Evolutionary conservation across 2,329 filamentous ascomycete genomes (phyloP).

Genomic region (Huntiella bhutanensis): DNA sequence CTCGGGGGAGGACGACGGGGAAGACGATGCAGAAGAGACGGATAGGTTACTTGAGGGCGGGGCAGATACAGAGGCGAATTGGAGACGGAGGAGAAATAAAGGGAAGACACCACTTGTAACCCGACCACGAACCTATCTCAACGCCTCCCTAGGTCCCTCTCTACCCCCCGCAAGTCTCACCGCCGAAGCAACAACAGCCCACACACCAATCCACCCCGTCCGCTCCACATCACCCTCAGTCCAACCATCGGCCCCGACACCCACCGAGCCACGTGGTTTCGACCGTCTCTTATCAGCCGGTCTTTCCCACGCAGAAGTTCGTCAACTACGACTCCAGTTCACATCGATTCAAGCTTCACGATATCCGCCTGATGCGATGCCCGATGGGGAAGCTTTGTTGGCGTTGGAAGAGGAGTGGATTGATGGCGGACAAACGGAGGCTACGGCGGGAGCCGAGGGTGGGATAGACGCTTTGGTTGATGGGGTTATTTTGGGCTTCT

Average conservation of each 20-base stretch:
- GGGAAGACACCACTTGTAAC: not conserved
- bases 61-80: not conserved
- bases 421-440: slow-evolving; percentile 31
- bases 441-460: slow-evolving; percentile 14
- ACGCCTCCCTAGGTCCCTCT: not conserved
- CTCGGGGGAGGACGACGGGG: not conserved
- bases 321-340: slow-evolving; percentile 74
- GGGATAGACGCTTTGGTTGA: slow-evolving; percentile 65
- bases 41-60: not conserved
- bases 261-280: slow-evolving; percentile 46
- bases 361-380: slow-evolving; percentile 79
- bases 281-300: slow-evolving; percentile 67
- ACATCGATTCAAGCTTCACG: slow-evolving; percentile 63
- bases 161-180: not conserved
- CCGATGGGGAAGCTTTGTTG: slow-evolving; percentile 54
- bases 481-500: slow-evolving; percentile 80
- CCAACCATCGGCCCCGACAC: not conserved
- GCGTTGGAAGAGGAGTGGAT: slow-evolving; percentile 82
- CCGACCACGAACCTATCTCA: slow-evolving; percentile 2
- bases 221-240: not conserved
- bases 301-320: slow-evolving; percentile 67
- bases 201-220: not conserved
- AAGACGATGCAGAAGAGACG: not conserved
- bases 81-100: not conserved
- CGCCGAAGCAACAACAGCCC: not conserved